A percentile compares a stretch with the other conserved stretches of the same genome.
Evolutionary conservation across 257 asterid genomes (phyloP).

Genomic region (Marsdenia floribunda): DNA sequence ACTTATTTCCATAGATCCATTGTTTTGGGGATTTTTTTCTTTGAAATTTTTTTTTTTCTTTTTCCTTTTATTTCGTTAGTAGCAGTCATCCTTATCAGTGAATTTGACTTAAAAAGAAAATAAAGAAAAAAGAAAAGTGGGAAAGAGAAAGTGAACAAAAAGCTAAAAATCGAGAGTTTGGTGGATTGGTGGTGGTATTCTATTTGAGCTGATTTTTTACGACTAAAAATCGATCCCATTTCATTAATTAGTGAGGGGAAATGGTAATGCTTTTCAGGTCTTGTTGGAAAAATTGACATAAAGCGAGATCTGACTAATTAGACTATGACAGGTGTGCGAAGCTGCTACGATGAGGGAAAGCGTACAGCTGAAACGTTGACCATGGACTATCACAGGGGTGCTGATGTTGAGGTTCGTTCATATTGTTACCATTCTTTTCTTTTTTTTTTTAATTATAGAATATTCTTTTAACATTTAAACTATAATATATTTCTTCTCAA

Average conservation of each 20-base stretch:
- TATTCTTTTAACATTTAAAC: no score
- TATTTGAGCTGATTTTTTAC: not conserved
- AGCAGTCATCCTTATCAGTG: no score
- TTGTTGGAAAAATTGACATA: not conserved
- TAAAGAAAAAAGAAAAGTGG: not conserved
- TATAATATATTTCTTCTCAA: no score
- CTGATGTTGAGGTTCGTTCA: constrained; percentile 72
- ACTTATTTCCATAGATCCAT: no score
- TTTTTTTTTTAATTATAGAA: not conserved
- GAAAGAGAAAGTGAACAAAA: not conserved
- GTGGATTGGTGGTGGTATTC: not conserved
- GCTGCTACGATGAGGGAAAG: constrained; percentile 99
- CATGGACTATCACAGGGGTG: constrained; percentile 99
- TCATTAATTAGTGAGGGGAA: no score
- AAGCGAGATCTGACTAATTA: constrained; percentile 5
- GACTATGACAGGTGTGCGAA: constrained; percentile 76
- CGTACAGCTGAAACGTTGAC: constrained; percentile 97
- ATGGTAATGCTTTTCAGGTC: not conserved
- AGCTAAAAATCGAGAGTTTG: not conserved
- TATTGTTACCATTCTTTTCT: not conserved
- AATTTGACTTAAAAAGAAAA: no score
- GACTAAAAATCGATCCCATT: not conserved
- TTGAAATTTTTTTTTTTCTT: no score
- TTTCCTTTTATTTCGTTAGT: no score
- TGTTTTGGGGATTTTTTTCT: not conserved